Evolutionary conservation across 345 rosid species (phyloP).

Genomic region (Raphanus raphanistrum): DNA sequence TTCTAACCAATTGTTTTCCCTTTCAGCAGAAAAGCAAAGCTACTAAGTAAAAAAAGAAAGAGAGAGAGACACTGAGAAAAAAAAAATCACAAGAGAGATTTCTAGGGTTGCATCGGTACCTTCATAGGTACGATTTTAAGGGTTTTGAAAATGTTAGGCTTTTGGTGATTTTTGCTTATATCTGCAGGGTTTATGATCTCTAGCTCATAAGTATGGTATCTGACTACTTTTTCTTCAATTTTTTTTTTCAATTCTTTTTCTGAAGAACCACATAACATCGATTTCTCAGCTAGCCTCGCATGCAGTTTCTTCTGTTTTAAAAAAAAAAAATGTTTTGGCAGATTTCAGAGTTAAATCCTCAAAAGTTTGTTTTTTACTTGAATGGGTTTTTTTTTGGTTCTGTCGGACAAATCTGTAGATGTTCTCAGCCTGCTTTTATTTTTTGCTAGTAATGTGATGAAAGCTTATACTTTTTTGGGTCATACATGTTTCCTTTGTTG

Average conservation of each 20-base stretch:
- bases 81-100: background rate
- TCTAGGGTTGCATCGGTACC: constrained; percentile 20
- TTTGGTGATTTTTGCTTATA: background rate
- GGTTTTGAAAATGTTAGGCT: background rate
- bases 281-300: constrained; percentile 4
- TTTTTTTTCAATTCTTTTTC: background rate
- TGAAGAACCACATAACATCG: background rate
- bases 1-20: background rate
- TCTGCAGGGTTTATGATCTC: background rate
- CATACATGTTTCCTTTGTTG: constrained; percentile 5
- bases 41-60: background rate
- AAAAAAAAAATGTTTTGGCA: too few relatives aligned
- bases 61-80: background rate
- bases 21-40: background rate
- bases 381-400: background rate
- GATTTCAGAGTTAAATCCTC: background rate
- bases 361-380: background rate
- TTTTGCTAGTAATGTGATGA: background rate
- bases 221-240: background rate
- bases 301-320: constrained; percentile 15
- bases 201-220: background rate
- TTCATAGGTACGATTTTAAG: constrained; percentile 15
- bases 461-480: background rate
- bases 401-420: background rate
- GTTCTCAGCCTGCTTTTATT: background rate